These are phyloP conservation scores for Suhomyces terraborum DNA, from an alignment of 1,139 yeast species.

Conservation along the genomic window DNA sequence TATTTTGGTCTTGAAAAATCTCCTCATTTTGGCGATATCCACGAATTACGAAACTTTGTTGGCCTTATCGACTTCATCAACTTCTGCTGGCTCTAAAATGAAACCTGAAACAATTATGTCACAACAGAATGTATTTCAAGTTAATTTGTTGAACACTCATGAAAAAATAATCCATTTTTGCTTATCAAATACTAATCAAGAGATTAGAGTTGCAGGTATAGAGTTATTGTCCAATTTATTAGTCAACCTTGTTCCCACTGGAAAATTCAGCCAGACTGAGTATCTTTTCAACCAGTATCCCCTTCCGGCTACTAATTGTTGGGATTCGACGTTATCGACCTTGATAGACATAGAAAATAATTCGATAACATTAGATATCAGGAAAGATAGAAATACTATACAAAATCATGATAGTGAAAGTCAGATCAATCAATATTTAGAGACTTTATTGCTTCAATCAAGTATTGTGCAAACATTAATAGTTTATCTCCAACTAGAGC, in stretches of 20 bases:
- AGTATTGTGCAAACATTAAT: conserved; percentile 40
- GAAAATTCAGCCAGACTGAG: conserved; percentile 39
- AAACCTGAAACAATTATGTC: conserved; percentile 48
- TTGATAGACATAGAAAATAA: conserved; percentile 23
- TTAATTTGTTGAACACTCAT: conserved; percentile 29
- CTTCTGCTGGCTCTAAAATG: conserved; percentile 43
- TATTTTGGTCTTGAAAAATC: conserved; percentile 34
- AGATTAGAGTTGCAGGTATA: conserved; percentile 41
- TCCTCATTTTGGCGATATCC: conserved; percentile 36
- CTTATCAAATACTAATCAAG: conserved; percentile 36
- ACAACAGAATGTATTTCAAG: conserved; percentile 44
- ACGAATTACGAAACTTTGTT: conserved; percentile 43
- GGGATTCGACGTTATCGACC: conserved; percentile 27
- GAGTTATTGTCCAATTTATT: conserved; percentile 41
- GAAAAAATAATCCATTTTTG: conserved; percentile 36
- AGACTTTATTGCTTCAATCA: conserved; percentile 29
- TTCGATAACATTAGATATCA: conserved; percentile 18
- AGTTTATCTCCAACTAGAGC: conserved; percentile 45
- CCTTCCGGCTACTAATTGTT: conserved; percentile 27
- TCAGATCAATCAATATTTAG: conserved; percentile 25
- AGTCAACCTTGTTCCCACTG: conserved; percentile 43
- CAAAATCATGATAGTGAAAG: conserved; percentile 31
- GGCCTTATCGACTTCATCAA: conserved; percentile 37
- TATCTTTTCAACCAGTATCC: conserved; percentile 36
- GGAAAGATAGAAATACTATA: conserved; percentile 27